Base-by-base conservation (phyloP, 495 filamentous ascomycete species). In the Friedmanniomyces endolithicus region DNA sequence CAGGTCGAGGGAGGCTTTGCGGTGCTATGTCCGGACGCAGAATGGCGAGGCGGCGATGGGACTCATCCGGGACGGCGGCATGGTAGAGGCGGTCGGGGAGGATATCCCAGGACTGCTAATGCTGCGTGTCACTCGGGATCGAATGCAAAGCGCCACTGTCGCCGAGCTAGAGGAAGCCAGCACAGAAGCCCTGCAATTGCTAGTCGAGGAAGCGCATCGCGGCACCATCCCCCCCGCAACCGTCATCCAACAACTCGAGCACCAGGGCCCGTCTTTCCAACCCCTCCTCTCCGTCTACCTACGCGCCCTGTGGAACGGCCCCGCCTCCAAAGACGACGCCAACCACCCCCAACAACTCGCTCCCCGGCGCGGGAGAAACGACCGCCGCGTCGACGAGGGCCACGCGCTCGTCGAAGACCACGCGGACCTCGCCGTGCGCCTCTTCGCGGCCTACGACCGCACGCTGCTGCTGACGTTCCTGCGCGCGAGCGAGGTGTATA, bases 271-370 rank as follows among this genome's bases (percentile, higher is more conserved):
- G 53, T 16, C 69, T 71, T 57, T 71, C 72, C 52, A 71, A 74
- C 64, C 72, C 57, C 95, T 92, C 65, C 78, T 94, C 7, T 98
- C 85, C 70, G 90, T 97, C 70, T 96, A 96, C 64, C 74, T 96
- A 11, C 81, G 87, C 14, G 80, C 84, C 1, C 74, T 98, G 14
- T 97, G 90, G 94, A 74, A 74, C 14, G 85, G 84, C 1, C 50
- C 47, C 11, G 43, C 3, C 7, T 35, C 60, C 3, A 54, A 58
- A 17, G 39, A 50, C 40, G 27, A 31, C 27, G 4, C 27, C 27
- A 31, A 31, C 27, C n/a, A n/a, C n/a, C 27, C 27, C 3, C 33
- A 47, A 20, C 40, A 45, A 17, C 48, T 39, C 23, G 29, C 43
- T 0, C 20, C 49, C 23, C 51, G 37, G 23, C 54, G 55, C 19